Base-by-base conservation (phyloP, 768 basidiomycete species). In the Leccinum longicurvipes region DNA sequence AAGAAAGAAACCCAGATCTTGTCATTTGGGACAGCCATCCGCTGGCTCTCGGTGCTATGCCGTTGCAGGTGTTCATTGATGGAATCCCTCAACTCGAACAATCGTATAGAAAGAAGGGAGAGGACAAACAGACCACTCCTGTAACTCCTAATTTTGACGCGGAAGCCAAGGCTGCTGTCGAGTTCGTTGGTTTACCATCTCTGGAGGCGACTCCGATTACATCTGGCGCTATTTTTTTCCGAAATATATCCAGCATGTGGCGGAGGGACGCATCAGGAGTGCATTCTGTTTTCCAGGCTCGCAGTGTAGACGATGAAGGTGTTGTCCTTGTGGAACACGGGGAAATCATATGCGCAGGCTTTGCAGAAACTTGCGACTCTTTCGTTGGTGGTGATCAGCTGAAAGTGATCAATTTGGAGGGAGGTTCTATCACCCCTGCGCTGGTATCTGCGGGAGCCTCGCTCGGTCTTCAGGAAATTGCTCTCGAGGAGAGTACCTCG, bases 11-110 rank as follows among this genome's bases (percentile, higher is more conserved):
- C n/a, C 39, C 19, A 80, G 82, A 83, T 59, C 58, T 82, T 29
- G 80, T 79, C 31, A 65, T 83, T 14, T 89, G 87, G 87, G 86
- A 89, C 56, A 82, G 82, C 4, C 90, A 93, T 68, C 93, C 91
- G 0, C 77, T 95, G 24, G 65, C 81, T 0, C 76, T 93, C 4
- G 91, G 91, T 21, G 86, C 91, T 0, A 92, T 90, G 1, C 92
- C 93, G 0, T 70, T 74, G 4, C 91, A 93, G 63, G 90, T 92
- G 0, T 91, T 80, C 69, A 85, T 93, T 53, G 93, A 95, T 60
- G 92, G 92, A 11, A 87, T 93, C 54, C 67, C 83, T 0, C 93
- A 94, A 67, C 65, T 77, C 17, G 50, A 63, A 5, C 24, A 65
- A 3, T 73, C 83, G 0, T 57, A 68, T 1, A 50, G 73, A 2